Evolutionary conservation across 306 rosid species (phyloP).

Genomic region (Medicago lupulina): DNA sequence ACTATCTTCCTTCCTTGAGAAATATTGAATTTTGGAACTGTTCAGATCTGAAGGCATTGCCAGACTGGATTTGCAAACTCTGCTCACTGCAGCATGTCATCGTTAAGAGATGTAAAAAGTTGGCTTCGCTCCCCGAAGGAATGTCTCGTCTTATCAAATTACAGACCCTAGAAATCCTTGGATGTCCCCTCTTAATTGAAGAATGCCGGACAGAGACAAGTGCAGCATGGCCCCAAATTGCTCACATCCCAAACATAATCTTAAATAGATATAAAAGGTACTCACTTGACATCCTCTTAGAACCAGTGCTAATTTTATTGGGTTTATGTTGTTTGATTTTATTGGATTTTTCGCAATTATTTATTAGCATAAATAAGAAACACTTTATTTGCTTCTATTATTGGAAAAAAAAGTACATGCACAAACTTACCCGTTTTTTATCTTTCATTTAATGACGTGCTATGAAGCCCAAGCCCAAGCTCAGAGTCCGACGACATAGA

Average conservation of each 20-base stretch:
- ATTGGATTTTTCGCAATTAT: too few relatives aligned
- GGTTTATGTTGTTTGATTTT: too few relatives aligned
- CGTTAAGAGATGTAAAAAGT: rapidly evolving
- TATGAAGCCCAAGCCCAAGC: too few relatives aligned
- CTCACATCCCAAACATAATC: conserved; percentile 5
- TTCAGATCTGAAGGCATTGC: background rate
- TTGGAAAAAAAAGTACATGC: too few relatives aligned
- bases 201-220: background rate
- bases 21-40: background rate
- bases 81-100: background rate
- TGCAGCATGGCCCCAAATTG: background rate
- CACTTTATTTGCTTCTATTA: too few relatives aligned
- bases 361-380: too few relatives aligned
- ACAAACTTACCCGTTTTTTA: too few relatives aligned
- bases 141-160: background rate
- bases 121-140: background rate
- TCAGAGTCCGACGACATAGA: too few relatives aligned
- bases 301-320: too few relatives aligned
- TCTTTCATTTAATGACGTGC: too few relatives aligned
- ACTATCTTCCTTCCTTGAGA: background rate
- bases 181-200: background rate
- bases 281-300: too few relatives aligned
- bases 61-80: background rate
- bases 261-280: too few relatives aligned
- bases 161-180: background rate